Base-by-base conservation (phyloP, 2,329 filamentous ascomycete genomes). In the Lachnellula hyalina region DNA sequence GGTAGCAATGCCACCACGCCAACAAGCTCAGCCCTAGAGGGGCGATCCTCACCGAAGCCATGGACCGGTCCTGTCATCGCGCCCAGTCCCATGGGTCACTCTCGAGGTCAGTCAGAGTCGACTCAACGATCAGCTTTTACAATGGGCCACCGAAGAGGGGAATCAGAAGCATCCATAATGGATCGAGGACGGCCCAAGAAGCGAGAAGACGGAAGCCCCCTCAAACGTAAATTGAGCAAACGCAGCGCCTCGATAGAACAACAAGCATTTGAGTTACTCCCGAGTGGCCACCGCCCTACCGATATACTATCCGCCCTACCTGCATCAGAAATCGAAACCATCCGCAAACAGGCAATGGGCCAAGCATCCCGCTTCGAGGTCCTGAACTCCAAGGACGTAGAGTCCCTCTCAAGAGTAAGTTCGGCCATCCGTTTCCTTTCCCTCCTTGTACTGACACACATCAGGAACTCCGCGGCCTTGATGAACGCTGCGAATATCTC, bases 401-500 rank as follows among this genome's bases (percentile, higher is more conserved):
- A 86, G 49, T 73, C 74, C 17, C 75, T 90, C 5, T 88, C 86
- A 15, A 81, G 80, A 70, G 82, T 83, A 72, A 64, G 74, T 42
- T n/a, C 25, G 46, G 47, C 28, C 45, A 51, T 41, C 25, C 25
- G 19, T 41, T 19, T 17, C 19, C n/a, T 15, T 15, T 25, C 35
- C 15, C 11, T n/a, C 12, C 5, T 35, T 2, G 44, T 47, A 47
- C 55, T 49, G 50, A 63, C 28, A 51, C 12, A 21, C 23, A 32
- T 23, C 61, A 86, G 81, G 89, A 92, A 73, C 83, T 91, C 52
- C 82, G 85, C 49, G 82, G 80, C 55, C 76, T 92, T n/a, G 88
- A 92, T 64, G 86, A 90, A 67, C 82, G 87, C 53, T 88, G 85
- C 53, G 86, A 90, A 61, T 91, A 91, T 65, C 82, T 92, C 48